Evolutionary conservation across 805 yeast species (phyloP).

Genomic region (Scheffersomyces amazonensis): DNA sequence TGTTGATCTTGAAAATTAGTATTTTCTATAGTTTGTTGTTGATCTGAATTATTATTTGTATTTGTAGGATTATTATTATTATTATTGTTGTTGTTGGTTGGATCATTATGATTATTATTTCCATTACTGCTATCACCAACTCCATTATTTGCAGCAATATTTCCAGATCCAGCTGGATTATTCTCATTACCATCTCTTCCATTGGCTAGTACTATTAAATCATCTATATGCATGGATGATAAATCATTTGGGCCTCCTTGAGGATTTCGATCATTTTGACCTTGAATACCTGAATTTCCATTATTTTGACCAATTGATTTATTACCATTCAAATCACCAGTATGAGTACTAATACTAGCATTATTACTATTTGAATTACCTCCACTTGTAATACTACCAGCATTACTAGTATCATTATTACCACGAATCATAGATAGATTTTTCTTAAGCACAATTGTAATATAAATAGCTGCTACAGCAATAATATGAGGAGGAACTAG

Average conservation of each 20-base stretch:
- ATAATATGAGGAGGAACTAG: slow-evolving; percentile 87
- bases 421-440: slow-evolving; percentile 20
- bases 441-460: slow-evolving; percentile 61
- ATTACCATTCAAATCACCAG: neutral
- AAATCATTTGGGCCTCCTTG: neutral
- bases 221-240: slow-evolving; percentile 31
- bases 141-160: neutral
- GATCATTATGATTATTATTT: slow-evolving; percentile 2
- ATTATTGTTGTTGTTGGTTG: neutral
- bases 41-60: slow-evolving; percentile 2
- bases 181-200: neutral
- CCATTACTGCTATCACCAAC: neutral
- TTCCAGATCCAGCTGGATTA: neutral
- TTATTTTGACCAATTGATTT: neutral
- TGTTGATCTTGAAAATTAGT: slow-evolving; percentile 22
- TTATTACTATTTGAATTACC: slow-evolving; percentile 4
- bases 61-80: neutral
- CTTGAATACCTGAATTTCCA: neutral
- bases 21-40: neutral
- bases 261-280: neutral
- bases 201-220: slow-evolving; percentile 22
- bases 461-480: slow-evolving; percentile 77
- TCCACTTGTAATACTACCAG: slow-evolving; percentile 15
- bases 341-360: neutral
- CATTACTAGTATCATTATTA: slow-evolving; percentile 11